phyloP scores from a whole-genome alignment of 2,329 filamentous ascomycete genomes.

The Pezicula neosporulosa region DNA sequence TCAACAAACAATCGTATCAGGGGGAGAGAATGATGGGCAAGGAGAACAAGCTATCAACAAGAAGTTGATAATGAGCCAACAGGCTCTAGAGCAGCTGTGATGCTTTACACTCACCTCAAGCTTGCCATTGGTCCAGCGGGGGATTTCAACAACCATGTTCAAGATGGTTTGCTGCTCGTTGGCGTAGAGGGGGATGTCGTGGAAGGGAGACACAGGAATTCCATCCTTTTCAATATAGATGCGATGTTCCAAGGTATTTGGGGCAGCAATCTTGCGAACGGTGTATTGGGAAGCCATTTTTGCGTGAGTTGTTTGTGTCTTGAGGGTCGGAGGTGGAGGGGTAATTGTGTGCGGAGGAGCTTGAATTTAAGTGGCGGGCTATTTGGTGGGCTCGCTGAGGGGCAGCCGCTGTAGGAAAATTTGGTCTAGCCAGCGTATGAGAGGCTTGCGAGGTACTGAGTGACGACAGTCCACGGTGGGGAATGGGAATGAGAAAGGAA shows the following conservation, averaged over 20 bases:
- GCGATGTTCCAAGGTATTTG: conserved; percentile 94
- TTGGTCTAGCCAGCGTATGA: too few relatives aligned
- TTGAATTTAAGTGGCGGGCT: neutral
- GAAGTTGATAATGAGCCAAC: conserved; percentile 1
- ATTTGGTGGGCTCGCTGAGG: too few relatives aligned
- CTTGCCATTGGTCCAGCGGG: conserved; percentile 99
- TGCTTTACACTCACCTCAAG: conserved; percentile 71
- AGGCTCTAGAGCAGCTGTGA: neutral
- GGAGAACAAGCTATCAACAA: conserved; percentile 8
- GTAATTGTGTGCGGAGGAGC: conserved; percentile 3
- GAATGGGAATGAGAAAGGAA: too few relatives aligned
- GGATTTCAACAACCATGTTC: conserved; percentile 99
- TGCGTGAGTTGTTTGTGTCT: conserved; percentile 11
- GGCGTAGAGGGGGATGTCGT: conserved; percentile 97
- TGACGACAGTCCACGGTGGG: too few relatives aligned
- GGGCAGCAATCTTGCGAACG: conserved; percentile 81
- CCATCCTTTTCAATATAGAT: conserved; percentile 99
- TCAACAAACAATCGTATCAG: conserved; percentile 7
- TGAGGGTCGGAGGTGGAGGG: conserved; percentile 10
- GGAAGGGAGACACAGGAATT: conserved; percentile 88
- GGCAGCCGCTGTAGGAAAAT: too few relatives aligned
- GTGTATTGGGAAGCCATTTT: conserved; percentile 53
- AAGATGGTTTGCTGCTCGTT: conserved; percentile 92
- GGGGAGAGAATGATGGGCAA: neutral
- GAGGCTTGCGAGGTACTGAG: too few relatives aligned